Evolutionary conservation across 306 rosid species (phyloP), one percentile per base, ranked within the genome.

Genomic region (Acmispon strigosus): DNA sequence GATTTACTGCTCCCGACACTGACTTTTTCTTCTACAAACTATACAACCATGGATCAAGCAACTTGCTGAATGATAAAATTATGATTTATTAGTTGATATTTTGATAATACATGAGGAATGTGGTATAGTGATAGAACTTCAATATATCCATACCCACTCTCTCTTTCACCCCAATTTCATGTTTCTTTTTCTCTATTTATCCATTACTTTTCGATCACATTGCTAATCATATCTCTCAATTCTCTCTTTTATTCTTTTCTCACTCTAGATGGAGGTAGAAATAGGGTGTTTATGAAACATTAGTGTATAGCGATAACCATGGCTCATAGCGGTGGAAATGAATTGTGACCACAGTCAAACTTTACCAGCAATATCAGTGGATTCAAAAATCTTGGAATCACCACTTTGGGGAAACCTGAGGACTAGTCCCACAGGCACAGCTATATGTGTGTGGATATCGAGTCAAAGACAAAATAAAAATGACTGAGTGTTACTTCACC

Each of bases 21-120:
- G 5, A 37, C 50, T 14, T 29, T 57, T 27, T 37, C 60, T 41
- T 58, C 57, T 57, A 65, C 14, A 50, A 47, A 65, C 50, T 37
- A 54, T 6, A 57, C 10, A 65, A 36, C 36, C 13, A 49, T 45
- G 52, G 58, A 72, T 73, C 82, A 57, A 58, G 74, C 57, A 78
- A 42, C 66, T 57, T 19, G 58, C 24, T 59, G 54, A 11, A 47
- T 39, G 54, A 44, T 1, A 62, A 17, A 44, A 45, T 53, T 10
- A 36, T 8, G 52, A 17, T 64, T 76, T 64, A 59, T 14, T 14
- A 27, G 64, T 37, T 39, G 68, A 63, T 69, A 13, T 47, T 62
- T 27, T 18, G 43, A 13, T n/a, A 50, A 62, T 18, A 36, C 54
- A 15, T 9, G 13, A 51, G 55, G 48, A 59, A 68, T 53, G 60